Percentiles rank a stretch among this genome's conserved stretches.
Evolutionary conservation across 2,329 filamentous ascomycete genomes (phyloP).

Genomic region (Colletotrichum sojae): DNA sequence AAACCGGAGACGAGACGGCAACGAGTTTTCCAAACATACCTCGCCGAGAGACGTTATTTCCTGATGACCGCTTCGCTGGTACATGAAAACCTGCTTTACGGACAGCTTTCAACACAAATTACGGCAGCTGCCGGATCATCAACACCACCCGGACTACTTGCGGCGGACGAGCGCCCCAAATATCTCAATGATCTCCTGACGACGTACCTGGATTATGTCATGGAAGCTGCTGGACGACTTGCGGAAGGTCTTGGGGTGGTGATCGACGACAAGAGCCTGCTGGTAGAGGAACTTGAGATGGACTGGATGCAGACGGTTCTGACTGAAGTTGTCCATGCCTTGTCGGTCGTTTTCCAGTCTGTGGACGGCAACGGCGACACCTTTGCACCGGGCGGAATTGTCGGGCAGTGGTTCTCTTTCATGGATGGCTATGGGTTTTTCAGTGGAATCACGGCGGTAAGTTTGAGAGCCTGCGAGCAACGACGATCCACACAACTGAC

Average conservation of each 20-base stretch:
- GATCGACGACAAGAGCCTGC: conserved; percentile 62
- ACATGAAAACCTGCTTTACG: conserved; percentile 64
- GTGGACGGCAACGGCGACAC: conserved; percentile 70
- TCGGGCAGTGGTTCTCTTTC: conserved; percentile 82
- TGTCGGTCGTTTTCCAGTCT: conserved; percentile 81
- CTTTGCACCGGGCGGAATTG: conserved; percentile 70
- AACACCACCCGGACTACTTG: conserved; percentile 9
- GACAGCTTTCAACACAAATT: conserved; percentile 44
- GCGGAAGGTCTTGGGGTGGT: conserved; percentile 65
- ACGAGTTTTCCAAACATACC: conserved; percentile 79
- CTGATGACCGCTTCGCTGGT: conserved; percentile 74
- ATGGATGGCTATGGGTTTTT: conserved; percentile 80
- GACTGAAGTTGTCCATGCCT: conserved; percentile 79
- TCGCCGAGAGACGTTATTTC: conserved; percentile 79
- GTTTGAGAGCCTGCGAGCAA: conserved; percentile 44
- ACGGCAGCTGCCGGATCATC: conserved; percentile 24
- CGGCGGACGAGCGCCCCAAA: conserved; percentile 42
- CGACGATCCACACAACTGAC: conserved; percentile 5
- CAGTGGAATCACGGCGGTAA: conserved; percentile 71
- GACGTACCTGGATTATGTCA: conserved; percentile 63
- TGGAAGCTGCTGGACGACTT: conserved; percentile 64
- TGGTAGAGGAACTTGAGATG: conserved; percentile 67
- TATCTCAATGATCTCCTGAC: conserved; percentile 62
- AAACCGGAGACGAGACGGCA: conserved; percentile 73
- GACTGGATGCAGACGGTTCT: conserved; percentile 75